Evolutionary conservation across 2,329 filamentous ascomycete species (phyloP), one percentile per base, ranked within the genome.

Genomic region (Fusarium sp.): DNA sequence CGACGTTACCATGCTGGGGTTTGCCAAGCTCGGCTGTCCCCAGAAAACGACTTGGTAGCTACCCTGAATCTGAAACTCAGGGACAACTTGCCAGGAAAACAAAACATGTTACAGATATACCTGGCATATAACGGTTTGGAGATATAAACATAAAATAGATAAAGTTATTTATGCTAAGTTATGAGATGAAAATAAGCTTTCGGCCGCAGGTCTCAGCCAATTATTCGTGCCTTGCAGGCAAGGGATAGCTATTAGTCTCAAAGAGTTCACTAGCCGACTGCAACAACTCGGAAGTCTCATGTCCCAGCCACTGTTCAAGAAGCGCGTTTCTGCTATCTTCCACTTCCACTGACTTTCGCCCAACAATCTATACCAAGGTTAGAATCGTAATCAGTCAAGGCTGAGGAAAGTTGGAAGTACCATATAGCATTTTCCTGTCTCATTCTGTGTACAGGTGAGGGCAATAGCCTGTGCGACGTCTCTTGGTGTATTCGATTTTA

Each of bases 1-100:
- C 20, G 17, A 0, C 4, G 5, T 3, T 27, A 59, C 18, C 1
- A 25, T 38, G 18, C 22, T 39, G 49, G 5, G 18, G 18, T 25
- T 3, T 25, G 45, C 42, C 33, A 39, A 31, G 33, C 42, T 46
- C 17, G 6, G 9, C 29, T 55, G 3, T 14, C 39, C 18, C 39
- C 22, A 36, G 39, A 27, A 47, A 56, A 36, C 7, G 4, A 17
- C 15, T 29, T 0, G 1, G 7, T 17, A 56, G 29, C 29, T 56
- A 64, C 62, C 62, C 59, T 65, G 62, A 65, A 65, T 46, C 62
- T 55, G 62, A 65, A 65, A 65, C 62, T 18, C 50, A 8, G 35
- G 12, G 33, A 55, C n/a, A 42, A 39, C 5, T 57, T 60, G 36
- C 22, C 0, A n/a, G 18, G 18, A 45, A 45, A 62, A 55, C 39